These are phyloP conservation scores for Monosporascus cannonballus DNA, from an alignment of 2,329 filamentous ascomycete species.

Conservation along the genomic window DNA sequence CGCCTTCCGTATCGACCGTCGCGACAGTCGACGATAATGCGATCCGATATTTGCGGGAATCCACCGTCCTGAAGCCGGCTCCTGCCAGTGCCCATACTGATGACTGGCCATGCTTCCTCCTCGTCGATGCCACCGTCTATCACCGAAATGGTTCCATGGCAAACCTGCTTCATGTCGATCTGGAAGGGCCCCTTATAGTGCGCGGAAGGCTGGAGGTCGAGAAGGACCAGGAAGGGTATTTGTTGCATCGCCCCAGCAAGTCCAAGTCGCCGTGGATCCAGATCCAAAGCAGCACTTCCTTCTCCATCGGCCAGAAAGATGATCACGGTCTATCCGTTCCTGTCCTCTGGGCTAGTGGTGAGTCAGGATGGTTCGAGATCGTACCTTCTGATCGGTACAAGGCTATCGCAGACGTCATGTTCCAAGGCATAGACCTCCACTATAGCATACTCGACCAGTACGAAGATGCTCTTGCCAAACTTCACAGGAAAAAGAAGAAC, in stretches of 20 bases:
- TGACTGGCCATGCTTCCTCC: conserved; percentile 56
- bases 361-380: conserved; percentile 64
- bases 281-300: conserved; percentile 41
- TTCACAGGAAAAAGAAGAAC: conserved; percentile 27
- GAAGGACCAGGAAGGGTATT: conserved; percentile 30
- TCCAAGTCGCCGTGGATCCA: conserved; percentile 39
- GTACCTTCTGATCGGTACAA: conserved; percentile 52
- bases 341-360: conserved; percentile 60
- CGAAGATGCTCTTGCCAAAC: conserved; percentile 28
- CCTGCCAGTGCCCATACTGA: conserved; percentile 32
- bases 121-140: conserved; percentile 56
- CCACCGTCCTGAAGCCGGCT: conserved; percentile 29
- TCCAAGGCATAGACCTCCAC: conserved; percentile 57
- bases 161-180: conserved; percentile 55
- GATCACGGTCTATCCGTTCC: conserved; percentile 42
- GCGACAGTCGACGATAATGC: conserved; percentile 33
- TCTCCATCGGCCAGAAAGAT: conserved; percentile 47
- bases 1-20: conserved; percentile 39
- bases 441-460: conserved; percentile 58
- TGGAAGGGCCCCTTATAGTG: conserved; percentile 55
- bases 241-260: conserved; percentile 26
- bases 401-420: conserved; percentile 51
- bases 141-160: conserved; percentile 48
- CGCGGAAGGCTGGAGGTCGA: conserved; percentile 52
- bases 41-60: conserved; percentile 27